Percentiles rank a stretch among this genome's conserved stretches.
These are phyloP conservation scores for Isoetes taiwanensis DNA, from an alignment of 75 land plant genomes.

Conservation along the genomic window DNA sequence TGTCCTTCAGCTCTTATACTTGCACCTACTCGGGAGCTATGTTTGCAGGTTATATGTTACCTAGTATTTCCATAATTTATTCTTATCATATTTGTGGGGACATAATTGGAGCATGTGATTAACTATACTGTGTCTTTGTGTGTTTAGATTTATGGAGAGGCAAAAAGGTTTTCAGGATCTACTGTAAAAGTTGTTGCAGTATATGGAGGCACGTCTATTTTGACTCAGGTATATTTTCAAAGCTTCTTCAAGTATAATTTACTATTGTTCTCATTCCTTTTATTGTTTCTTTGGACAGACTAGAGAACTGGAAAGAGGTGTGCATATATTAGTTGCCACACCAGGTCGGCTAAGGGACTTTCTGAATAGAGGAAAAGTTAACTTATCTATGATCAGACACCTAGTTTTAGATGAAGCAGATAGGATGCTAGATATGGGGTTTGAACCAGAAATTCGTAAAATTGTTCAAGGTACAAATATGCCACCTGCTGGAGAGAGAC, in stretches of 20 bases:
- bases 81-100: not conserved
- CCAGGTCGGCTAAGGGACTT: not conserved
- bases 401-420: constrained; percentile 3
- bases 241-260: too few relatives aligned
- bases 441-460: constrained; percentile 5
- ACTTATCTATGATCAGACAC: not conserved
- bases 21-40: not conserved
- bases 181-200: not conserved
- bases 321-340: not conserved
- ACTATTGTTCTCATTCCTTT: not conserved
- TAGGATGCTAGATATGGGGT: constrained; percentile 6
- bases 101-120: too few relatives aligned
- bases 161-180: not conserved
- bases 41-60: not conserved
- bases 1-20: not conserved
- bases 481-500: not conserved
- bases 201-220: not conserved
- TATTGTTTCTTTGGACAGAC: not conserved
- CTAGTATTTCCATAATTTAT: not conserved
- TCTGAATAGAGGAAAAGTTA: not conserved
- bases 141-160: not conserved
- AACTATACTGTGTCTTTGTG: too few relatives aligned
- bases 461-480: not conserved
- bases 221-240: not conserved
- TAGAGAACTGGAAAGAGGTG: not conserved